Percentiles rank a stretch among this genome's conserved stretches.
Conservation (phyloP, 2,329 filamentous ascomycete genomes). For the Hypocreales sp. region DNA sequence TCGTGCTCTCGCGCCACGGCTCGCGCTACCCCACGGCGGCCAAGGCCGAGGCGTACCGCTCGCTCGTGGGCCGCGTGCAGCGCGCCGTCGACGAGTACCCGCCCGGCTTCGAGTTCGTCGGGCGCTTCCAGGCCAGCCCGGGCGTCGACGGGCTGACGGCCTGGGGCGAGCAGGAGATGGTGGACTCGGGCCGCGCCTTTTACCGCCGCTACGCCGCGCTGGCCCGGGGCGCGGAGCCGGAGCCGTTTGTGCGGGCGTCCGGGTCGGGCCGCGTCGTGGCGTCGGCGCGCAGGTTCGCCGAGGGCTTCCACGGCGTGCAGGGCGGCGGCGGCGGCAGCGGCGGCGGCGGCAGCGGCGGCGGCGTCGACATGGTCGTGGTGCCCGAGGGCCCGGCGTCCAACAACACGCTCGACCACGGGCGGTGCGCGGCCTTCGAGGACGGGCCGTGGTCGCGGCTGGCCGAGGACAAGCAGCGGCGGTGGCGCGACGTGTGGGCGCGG, state of each 20-base stretch:
- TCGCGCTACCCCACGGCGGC: slow-evolving; percentile 61
- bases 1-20: slow-evolving; percentile 72
- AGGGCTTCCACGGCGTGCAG: slow-evolving; percentile 48
- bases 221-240: slow-evolving; percentile 37
- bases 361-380: slow-evolving; percentile 48
- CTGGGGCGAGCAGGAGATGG: slow-evolving; percentile 53
- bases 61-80: slow-evolving; percentile 52
- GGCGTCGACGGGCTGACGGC: slow-evolving; percentile 52
- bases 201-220: slow-evolving; percentile 57
- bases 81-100: slow-evolving; percentile 37
- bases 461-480: slow-evolving; percentile 35
- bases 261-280: slow-evolving; percentile 56
- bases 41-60: slow-evolving; percentile 50
- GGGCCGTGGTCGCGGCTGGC: slow-evolving; percentile 34
- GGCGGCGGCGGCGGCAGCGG: slow-evolving; percentile 23
- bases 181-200: slow-evolving; percentile 62
- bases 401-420: slow-evolving; percentile 66
- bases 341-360: slow-evolving; percentile 29
- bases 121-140: slow-evolving; percentile 54
- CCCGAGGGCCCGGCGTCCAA: slow-evolving; percentile 52
- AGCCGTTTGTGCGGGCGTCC: slow-evolving; percentile 59
- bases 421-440: slow-evolving; percentile 56
- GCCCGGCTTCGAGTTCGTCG: slow-evolving; percentile 52
- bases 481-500: slow-evolving; percentile 47
- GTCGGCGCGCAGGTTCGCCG: slow-evolving; percentile 61